Conservation (phyloP, 108 stramenopile species). For the Chaetoceros tenuissimus region DNA sequence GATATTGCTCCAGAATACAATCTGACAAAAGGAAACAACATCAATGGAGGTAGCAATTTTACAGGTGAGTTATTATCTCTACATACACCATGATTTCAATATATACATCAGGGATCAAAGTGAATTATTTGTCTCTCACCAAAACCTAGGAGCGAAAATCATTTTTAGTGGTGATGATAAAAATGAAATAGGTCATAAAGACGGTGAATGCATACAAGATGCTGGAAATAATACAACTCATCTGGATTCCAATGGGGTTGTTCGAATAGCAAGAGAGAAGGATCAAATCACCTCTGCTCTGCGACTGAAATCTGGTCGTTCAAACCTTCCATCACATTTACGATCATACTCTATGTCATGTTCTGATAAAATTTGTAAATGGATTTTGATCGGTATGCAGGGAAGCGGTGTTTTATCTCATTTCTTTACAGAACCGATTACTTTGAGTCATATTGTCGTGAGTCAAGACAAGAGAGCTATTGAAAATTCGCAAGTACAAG, state of each 20-base stretch:
- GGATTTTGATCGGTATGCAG: slow-evolving; percentile 78
- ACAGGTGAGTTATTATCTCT: no score
- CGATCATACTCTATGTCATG: slow-evolving; percentile 85
- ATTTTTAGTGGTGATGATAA: no score
- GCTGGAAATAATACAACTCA: no score
- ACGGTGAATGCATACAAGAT: not conserved
- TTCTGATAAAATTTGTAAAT: slow-evolving; percentile 81
- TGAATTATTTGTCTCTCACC: no score
- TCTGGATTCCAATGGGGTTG: no score
- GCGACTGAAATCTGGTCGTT: slow-evolving; percentile 84
- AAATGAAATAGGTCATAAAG: not conserved
- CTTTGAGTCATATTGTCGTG: slow-evolving; percentile 50
- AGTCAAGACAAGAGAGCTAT: slow-evolving; percentile 43
- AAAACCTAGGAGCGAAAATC: no score
- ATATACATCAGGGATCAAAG: no score
- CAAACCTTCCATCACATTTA: slow-evolving; percentile 63
- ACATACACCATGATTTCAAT: no score
- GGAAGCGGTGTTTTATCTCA: slow-evolving; percentile 36
- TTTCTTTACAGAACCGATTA: slow-evolving; percentile 41
- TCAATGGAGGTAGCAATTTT: not conserved
- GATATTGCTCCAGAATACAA: slow-evolving; percentile 14
- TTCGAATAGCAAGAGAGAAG: slow-evolving; percentile 50
- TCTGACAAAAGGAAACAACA: not conserved
- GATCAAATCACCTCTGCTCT: slow-evolving; percentile 56
- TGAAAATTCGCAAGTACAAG: slow-evolving; percentile 24